Evolutionary conservation across 192 early-diverging fungal species (phyloP), one percentile per base, ranked within the genome.

Genomic region (Ramicandelaber brevisporus): DNA sequence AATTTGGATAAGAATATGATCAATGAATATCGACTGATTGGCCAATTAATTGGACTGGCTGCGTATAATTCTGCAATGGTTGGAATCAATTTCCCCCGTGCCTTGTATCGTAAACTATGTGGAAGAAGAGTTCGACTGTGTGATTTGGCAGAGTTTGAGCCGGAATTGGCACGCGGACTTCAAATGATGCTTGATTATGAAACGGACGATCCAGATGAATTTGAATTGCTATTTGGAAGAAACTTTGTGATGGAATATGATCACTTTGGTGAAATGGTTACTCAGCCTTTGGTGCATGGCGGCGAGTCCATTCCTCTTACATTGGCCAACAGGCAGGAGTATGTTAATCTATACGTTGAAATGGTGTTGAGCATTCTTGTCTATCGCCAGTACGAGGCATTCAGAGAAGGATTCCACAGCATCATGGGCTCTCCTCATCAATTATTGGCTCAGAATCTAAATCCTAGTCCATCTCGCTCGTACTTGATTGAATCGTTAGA

Each of bases 61-160:
- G 78, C 90, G 27, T 87, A 88, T 45, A 85, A 95, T 44, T 67
- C 69, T 16, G 78, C 78, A 17, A 95, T 90, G 30, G 44, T 95
- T 11, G 84, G 84, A 40, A 69, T 88, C 14, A 85, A 85, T 32
- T 77, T 93, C 30, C 88, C 88, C 3, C 46, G 55, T 21, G 75
- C 65, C 2, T 48, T 77, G 31, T 95, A 85, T 59, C 86, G 85
- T 39, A 88, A 87, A 48, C 48, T 95, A 16, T 68, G 78, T 41
- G 61, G 63, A 14, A 48, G 65, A 14, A 42, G 60, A 4, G 63
- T 62, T 17, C 58, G 51, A 12, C 36, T 87, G 8, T 60, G 71
- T 10, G 88, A 95, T 39, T 44, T 95, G 26, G 55, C 53, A 24
- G 50, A 68, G 29, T 43, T 88, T 11, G 71, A 82, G 26, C 82